Evolutionary conservation across 1,284 basidiomycete genomes (phyloP).

Genomic region (Cryptococcus sp.): DNA sequence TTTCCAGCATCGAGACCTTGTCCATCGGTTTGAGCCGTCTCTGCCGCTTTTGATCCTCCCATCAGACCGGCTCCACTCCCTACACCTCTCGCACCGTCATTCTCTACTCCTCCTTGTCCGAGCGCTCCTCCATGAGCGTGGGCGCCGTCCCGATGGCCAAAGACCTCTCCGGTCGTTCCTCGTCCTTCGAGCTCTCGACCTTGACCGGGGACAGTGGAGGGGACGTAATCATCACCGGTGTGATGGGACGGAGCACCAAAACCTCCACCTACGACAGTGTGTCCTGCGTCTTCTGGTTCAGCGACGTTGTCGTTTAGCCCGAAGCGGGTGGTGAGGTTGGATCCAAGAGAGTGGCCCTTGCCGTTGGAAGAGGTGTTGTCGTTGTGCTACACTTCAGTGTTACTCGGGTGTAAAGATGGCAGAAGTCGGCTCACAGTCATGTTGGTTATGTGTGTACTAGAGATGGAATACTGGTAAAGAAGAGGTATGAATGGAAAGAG

Average conservation of each 20-base stretch:
- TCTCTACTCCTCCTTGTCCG: too few relatives aligned
- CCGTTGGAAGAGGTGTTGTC: not conserved
- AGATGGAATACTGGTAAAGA: not conserved
- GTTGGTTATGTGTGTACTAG: not conserved
- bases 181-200: not conserved
- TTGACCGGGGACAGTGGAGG: not conserved
- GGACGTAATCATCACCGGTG: not conserved
- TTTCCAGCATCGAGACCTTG: not conserved
- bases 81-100: too few relatives aligned
- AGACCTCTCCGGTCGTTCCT: not conserved
- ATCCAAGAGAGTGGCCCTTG: not conserved
- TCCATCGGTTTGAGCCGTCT: too few relatives aligned
- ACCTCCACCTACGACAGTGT: not conserved
- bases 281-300: not conserved
- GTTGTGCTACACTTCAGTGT: not conserved
- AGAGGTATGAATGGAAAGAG: not conserved
- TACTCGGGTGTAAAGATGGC: not conserved
- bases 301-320: not conserved
- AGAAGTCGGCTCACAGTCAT: not conserved
- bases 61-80: too few relatives aligned
- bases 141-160: not conserved
- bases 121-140: too few relatives aligned
- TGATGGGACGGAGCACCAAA: not conserved
- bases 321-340: constrained; percentile 1
- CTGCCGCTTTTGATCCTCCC: not conserved